Evolutionary conservation across 1,284 basidiomycete genomes (phyloP).

Genomic region (Hymenochaete sp.): DNA sequence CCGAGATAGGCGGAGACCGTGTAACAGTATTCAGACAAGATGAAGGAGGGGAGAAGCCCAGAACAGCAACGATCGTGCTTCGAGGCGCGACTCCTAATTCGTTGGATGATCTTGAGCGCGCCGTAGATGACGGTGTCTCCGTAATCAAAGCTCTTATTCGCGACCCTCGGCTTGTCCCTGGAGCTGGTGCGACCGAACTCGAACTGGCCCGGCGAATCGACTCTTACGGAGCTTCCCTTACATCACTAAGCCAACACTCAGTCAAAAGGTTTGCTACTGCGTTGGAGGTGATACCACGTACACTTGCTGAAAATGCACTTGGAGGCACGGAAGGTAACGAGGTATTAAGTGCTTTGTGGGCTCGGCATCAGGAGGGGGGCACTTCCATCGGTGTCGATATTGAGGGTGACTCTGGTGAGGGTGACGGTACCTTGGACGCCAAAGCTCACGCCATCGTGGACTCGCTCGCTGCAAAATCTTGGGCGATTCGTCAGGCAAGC

Average conservation of each 20-base stretch:
- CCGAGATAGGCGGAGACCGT: slow-evolving; percentile 95
- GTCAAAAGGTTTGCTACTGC: slow-evolving; percentile 88
- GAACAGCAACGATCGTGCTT: slow-evolving; percentile 89
- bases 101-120: slow-evolving; percentile 92
- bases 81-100: slow-evolving; percentile 95
- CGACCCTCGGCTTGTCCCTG: slow-evolving; percentile 86
- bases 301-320: slow-evolving; percentile 90
- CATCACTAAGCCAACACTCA: slow-evolving; percentile 90
- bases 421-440: slow-evolving; percentile 64
- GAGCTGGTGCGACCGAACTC: slow-evolving; percentile 91
- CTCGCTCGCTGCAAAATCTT: slow-evolving; percentile 80
- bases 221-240: slow-evolving; percentile 80
- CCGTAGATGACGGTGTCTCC: slow-evolving; percentile 95
- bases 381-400: slow-evolving; percentile 87
- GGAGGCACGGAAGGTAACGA: slow-evolving; percentile 91
- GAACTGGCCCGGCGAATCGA: slow-evolving; percentile 84
- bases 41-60: slow-evolving; percentile 61
- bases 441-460: slow-evolving; percentile 67
- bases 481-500: slow-evolving; percentile 84
- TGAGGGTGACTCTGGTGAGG: slow-evolving; percentile 66
- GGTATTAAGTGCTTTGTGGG: slow-evolving; percentile 81
- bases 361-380: slow-evolving; percentile 75
- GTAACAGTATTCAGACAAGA: slow-evolving; percentile 93
- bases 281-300: slow-evolving; percentile 89
- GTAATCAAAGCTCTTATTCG: slow-evolving; percentile 92